Base-by-base conservation (phyloP, 208 protist species). In the Borovskyia barvae region DNA sequence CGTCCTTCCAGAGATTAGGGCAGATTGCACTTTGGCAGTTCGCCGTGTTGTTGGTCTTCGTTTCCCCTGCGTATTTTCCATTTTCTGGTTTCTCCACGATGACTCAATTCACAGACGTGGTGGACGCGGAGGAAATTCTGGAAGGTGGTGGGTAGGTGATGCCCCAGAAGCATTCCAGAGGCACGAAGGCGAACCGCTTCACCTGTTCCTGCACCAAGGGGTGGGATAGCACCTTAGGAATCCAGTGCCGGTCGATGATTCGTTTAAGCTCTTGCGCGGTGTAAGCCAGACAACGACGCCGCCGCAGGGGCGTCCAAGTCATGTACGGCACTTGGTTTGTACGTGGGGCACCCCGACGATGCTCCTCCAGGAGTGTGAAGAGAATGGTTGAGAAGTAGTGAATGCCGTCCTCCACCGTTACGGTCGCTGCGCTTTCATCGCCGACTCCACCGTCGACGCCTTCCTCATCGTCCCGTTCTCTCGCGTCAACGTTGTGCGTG, bases 271-370 rank as follows among this genome's bases (percentile, higher is more conserved):
- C 82, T 36, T 86, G 45, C 9, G 68, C 76, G 5, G 80, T 84
- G 29, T 72, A 77, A n/a, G 72, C 67, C 11, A 82, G 66, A 17
- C 63, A 32, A 22, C 68, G 68, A 17, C 69, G 49, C 7, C 85
- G 72, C 20, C 76, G 62, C 25, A 95, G 62, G 39, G 89, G 89
- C 17, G 85, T 92, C 86, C 89, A 95, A 20, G 89, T 93, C 89
- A 95, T 95, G 57, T 95, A 95, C 22, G 89, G 89, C 1, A 77
- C 58, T 26, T 78, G 61, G 3, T 40, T 45, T 1, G 72, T 37
- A 14, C 39, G 54, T 46, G 7, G 47, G 33, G 41, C 66, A 33
- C 41, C 67, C 68, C 57, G 56, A 3, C 84, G 70, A 59, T 95
- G 81, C 43, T 93, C 76, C 67, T 95, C 85, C 19, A 95, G 61